phyloP scores from a whole-genome alignment of 2,329 filamentous ascomycete species.

The Ceratocystiopsis brevicomis region DNA sequence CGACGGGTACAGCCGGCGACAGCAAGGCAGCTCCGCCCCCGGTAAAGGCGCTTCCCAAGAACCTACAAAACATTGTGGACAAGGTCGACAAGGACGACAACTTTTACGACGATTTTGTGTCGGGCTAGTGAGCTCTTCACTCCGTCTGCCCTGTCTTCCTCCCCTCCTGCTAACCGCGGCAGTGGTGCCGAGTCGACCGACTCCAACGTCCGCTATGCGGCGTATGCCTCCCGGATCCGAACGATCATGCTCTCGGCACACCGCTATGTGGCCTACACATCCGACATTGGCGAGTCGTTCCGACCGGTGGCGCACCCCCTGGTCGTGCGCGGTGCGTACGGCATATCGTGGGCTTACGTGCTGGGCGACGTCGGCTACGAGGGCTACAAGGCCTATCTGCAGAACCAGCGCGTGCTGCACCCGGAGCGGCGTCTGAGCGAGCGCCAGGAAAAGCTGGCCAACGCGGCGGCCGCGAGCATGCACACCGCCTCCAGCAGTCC shows the following conservation, averaged over 20 bases:
- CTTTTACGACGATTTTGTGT: constrained; percentile 58
- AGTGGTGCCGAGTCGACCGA: constrained; percentile 67
- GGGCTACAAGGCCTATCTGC: constrained; percentile 84
- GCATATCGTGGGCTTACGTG: constrained; percentile 81
- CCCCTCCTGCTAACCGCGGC: constrained; percentile 1
- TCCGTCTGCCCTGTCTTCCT: background rate
- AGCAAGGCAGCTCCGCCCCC: constrained; percentile 28
- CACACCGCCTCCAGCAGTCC: background rate
- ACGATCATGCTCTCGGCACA: constrained; percentile 82
- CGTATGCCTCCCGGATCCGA: constrained; percentile 68
- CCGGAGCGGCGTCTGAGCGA: constrained; percentile 40
- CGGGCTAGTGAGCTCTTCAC: constrained; percentile 48
- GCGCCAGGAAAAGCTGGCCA: constrained; percentile 28
- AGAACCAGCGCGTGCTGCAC: constrained; percentile 59
- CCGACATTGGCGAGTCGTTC: constrained; percentile 91
- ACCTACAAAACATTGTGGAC: constrained; percentile 39
- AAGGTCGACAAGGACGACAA: constrained; percentile 45
- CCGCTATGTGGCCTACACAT: constrained; percentile 92
- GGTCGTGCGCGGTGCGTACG: constrained; percentile 69
- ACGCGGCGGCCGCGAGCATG: constrained; percentile 14
- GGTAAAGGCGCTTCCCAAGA: constrained; percentile 31
- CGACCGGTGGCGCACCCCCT: constrained; percentile 76
- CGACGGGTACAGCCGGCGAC: constrained; percentile 16
- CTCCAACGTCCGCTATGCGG: constrained; percentile 72
- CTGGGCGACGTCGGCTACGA: constrained; percentile 80